Conservation (phyloP, 1,284 basidiomycete genomes). For the Leccinum holopus region DNA sequence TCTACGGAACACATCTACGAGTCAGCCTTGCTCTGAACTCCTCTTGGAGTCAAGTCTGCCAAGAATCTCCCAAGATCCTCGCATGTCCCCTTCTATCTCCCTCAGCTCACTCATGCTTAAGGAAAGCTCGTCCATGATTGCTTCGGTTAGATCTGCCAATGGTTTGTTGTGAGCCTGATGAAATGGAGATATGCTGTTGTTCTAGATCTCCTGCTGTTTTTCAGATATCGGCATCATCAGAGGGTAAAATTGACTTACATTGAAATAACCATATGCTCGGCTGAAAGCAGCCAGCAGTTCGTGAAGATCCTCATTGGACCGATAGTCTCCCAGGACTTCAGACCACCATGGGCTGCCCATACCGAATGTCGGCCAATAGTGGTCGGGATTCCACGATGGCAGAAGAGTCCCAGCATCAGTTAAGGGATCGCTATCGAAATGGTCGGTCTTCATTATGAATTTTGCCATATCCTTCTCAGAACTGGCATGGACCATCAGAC, state of each 20-base stretch:
- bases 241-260: not conserved
- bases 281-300: not conserved
- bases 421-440: not conserved
- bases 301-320: not conserved
- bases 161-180: not conserved
- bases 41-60: no score
- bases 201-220: not conserved
- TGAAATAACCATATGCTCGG: not conserved
- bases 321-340: not conserved
- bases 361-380: not conserved
- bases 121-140: not conserved
- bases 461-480: not conserved
- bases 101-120: not conserved
- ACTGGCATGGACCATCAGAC: not conserved
- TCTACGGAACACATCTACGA: no score
- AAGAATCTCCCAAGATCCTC: not conserved
- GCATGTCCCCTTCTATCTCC: not conserved
- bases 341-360: not conserved
- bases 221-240: not conserved
- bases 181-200: no score
- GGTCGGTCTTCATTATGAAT: not conserved
- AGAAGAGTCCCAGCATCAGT: not conserved
- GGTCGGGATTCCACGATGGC: not conserved
- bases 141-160: not conserved
- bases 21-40: no score